These are phyloP conservation scores for Noccaea bulbosa DNA, from an alignment of 345 rosid genomes.

Conservation along the genomic window DNA sequence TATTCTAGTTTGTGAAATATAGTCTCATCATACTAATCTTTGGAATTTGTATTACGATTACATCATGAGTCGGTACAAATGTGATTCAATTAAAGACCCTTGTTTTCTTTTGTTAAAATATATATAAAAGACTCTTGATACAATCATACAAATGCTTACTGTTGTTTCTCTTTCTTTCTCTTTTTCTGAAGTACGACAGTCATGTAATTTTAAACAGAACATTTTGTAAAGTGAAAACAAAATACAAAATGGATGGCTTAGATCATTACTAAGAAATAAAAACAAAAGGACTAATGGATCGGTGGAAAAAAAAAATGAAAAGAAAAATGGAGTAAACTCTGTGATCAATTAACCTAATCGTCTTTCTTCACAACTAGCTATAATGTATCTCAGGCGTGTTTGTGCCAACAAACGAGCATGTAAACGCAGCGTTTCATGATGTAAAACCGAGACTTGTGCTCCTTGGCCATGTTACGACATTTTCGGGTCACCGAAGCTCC, in stretches of 20 bases:
- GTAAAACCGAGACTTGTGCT: conserved; percentile 88
- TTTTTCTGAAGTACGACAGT: not conserved
- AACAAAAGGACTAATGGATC: not conserved
- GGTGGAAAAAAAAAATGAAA: not conserved
- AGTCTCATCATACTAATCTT: not conserved
- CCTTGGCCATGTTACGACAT: conserved; percentile 80
- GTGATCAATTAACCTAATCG: conserved; percentile 12
- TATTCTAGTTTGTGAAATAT: not conserved
- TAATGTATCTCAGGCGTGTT: conserved; percentile 50
- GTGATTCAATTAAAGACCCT: not conserved
- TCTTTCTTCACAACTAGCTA: conserved; percentile 24
- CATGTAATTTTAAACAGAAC: conserved; percentile 1
- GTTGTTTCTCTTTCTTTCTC: no score
- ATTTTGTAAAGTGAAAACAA: not conserved
- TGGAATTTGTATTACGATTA: conserved; percentile 12
- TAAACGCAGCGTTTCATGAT: conserved; percentile 90
- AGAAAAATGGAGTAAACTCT: not conserved
- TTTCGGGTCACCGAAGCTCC: conserved; percentile 63
- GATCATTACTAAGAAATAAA: not conserved
- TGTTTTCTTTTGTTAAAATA: no score
- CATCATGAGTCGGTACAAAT: conserved; percentile 6
- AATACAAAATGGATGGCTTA: not conserved
- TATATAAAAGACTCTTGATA: no score
- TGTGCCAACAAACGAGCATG: conserved; percentile 98
- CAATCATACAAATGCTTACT: no score